Evolutionary conservation across 108 stramenopile species (phyloP).

Genomic region (Nitzschia inconspicua): DNA sequence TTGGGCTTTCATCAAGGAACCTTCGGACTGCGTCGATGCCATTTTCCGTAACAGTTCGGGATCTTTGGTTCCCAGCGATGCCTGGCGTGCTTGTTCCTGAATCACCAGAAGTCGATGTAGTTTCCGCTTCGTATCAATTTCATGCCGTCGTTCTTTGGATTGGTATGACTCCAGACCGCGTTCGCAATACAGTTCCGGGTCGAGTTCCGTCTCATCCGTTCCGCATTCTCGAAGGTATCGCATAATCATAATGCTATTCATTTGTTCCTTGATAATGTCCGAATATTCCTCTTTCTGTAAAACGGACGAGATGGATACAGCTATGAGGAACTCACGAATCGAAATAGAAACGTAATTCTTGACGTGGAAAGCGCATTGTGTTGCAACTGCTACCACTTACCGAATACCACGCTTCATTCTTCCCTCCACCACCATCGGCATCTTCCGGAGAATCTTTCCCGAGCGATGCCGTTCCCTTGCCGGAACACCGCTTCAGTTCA

Average conservation of each 20-base stretch:
- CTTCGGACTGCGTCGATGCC: not conserved
- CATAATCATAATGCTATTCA: not conserved
- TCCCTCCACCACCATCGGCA: no score
- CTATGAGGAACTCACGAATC: not conserved
- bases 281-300: constrained; percentile 1
- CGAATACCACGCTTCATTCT: not conserved
- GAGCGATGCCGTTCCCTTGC: no score
- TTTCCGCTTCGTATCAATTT: not conserved
- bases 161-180: not conserved
- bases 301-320: not conserved
- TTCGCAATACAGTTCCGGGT: not conserved
- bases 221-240: not conserved
- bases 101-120: not conserved
- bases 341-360: not conserved
- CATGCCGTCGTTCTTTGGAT: not conserved
- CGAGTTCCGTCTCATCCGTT: not conserved
- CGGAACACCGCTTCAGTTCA: no score
- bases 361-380: no score
- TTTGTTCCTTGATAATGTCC: not conserved
- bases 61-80: not conserved
- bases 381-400: not conserved
- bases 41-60: not conserved
- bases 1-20: not conserved
- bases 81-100: not conserved
- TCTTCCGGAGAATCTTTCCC: no score